phyloP scores from a whole-genome alignment of 768 basidiomycete genomes.

The Hericium alpestre region DNA sequence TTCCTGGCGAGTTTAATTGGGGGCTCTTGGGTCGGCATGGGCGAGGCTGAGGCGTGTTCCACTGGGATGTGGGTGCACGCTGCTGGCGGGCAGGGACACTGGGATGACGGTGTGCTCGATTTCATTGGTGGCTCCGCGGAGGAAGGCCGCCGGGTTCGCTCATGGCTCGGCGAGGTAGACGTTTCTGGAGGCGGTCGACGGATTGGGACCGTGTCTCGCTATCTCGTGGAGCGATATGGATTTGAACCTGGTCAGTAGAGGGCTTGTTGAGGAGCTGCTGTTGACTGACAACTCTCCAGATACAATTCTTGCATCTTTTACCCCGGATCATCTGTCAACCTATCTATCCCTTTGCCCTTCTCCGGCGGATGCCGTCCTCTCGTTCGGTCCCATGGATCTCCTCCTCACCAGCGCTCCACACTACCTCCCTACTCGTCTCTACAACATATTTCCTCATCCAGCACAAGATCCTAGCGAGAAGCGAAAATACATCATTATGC shows the following conservation, averaged over 20 bases:
- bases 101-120: slow-evolving; percentile 74
- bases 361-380: slow-evolving; percentile 62
- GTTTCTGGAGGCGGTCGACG: slow-evolving; percentile 51
- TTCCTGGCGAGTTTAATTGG: slow-evolving; percentile 62
- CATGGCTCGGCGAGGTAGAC: slow-evolving; percentile 80
- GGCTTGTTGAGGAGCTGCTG: neutral
- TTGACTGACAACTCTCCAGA: slow-evolving; percentile 28
- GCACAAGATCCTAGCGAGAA: slow-evolving; percentile 69
- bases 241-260: slow-evolving; percentile 54
- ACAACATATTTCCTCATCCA: slow-evolving; percentile 70
- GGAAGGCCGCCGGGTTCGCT: slow-evolving; percentile 60
- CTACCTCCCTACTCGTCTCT: slow-evolving; percentile 65
- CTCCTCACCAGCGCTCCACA: slow-evolving; percentile 67
- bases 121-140: slow-evolving; percentile 69
- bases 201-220: slow-evolving; percentile 57
- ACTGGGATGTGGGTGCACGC: slow-evolving; percentile 69
- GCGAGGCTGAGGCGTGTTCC: slow-evolving; percentile 67
- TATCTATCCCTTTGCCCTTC: slow-evolving; percentile 73
- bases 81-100: slow-evolving; percentile 36
- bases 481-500: slow-evolving; percentile 59
- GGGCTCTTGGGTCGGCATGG: slow-evolving; percentile 63
- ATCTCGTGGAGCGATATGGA: slow-evolving; percentile 71
- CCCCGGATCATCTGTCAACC: slow-evolving; percentile 61
- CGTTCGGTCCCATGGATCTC: slow-evolving; percentile 74
- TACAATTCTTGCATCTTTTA: slow-evolving; percentile 65